phyloP scores from a whole-genome alignment of 768 basidiomycete species.

The Leccinum arenicola region DNA sequence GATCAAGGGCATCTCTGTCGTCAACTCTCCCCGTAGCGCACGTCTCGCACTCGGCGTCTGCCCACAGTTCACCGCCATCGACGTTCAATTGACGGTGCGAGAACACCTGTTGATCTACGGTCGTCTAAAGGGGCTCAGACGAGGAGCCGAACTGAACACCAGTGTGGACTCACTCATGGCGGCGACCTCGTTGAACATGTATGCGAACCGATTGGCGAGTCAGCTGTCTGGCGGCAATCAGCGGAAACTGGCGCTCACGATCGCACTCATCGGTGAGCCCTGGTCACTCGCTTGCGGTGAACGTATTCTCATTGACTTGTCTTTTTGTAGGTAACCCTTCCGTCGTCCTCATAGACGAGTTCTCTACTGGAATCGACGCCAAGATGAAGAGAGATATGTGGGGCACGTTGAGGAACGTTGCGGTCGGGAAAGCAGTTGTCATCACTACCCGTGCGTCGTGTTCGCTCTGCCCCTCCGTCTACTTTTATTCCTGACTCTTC shows the following conservation, averaged over 20 bases:
- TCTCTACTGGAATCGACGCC: conserved; percentile 79
- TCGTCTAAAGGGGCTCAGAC: conserved; percentile 62
- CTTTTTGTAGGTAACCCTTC: conserved; percentile 58
- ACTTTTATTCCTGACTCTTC: background rate
- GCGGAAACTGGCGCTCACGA: conserved; percentile 71
- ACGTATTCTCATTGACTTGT: background rate
- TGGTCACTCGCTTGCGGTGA: background rate
- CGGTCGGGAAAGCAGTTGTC: conserved; percentile 65
- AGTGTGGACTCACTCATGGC: conserved; percentile 58
- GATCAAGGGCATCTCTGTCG: conserved; percentile 64
- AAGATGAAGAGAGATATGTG: conserved; percentile 86
- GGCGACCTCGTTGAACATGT: conserved; percentile 55
- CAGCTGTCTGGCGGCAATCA: conserved; percentile 80
- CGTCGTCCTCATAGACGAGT: conserved; percentile 79
- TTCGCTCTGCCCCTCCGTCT: background rate
- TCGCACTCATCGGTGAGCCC: conserved; percentile 62
- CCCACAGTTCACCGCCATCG: conserved; percentile 83
- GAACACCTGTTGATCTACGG: conserved; percentile 76
- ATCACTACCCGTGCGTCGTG: conserved; percentile 62
- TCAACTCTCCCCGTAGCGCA: conserved; percentile 60
- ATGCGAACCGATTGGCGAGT: conserved; percentile 70
- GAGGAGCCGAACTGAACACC: conserved; percentile 45
- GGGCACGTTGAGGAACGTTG: conserved; percentile 63
- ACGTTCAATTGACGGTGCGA: conserved; percentile 71
- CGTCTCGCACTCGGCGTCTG: conserved; percentile 75